These are phyloP conservation scores for Lablab purpureus DNA, from an alignment of 306 rosid genomes.

Conservation along the genomic window DNA sequence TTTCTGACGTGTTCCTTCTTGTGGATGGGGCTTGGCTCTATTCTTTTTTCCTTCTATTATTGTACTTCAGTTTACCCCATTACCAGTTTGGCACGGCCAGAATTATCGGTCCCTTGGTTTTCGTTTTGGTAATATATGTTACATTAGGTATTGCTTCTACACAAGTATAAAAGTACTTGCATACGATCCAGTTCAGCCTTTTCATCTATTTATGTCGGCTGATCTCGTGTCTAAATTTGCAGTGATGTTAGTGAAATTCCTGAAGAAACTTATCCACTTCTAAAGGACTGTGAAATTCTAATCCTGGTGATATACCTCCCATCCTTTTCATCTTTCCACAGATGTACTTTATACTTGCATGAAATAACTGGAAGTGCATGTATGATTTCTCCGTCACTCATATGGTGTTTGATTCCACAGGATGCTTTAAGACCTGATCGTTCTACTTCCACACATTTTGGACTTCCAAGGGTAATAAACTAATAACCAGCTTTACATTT, in stretches of 20 bases:
- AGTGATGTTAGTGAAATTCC: conserved; percentile 96
- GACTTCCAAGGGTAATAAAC: conserved; percentile 83
- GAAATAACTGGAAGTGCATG: conserved; percentile 7
- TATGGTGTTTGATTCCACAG: conserved; percentile 54
- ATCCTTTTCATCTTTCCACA: conserved; percentile 4
- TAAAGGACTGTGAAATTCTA: conserved; percentile 79
- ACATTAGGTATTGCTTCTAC: conserved; percentile 79
- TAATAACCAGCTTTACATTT: conserved; percentile 47
- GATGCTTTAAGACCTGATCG: conserved; percentile 90
- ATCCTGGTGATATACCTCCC: conserved; percentile 66
- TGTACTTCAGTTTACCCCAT: conserved; percentile 76
- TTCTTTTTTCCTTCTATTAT: conserved; percentile 3
- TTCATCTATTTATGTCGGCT: conserved; percentile 32
- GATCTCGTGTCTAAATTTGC: conserved; percentile 48
- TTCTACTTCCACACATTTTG: conserved; percentile 88
- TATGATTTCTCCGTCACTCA: conserved; percentile 39
- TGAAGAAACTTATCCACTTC: conserved; percentile 90
- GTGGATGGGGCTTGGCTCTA: conserved; percentile 35
- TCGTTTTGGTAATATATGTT: conserved; percentile 90
- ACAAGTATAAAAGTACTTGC: conserved; percentile 5
- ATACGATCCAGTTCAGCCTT: conserved; percentile 18
- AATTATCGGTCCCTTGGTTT: conserved; percentile 91
- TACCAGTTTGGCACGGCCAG: conserved; percentile 96
- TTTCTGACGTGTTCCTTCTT: conserved; percentile 39
- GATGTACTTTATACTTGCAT: not conserved